Evolutionary conservation across 768 basidiomycete genomes (phyloP).

Genomic region (Collybia sordida): DNA sequence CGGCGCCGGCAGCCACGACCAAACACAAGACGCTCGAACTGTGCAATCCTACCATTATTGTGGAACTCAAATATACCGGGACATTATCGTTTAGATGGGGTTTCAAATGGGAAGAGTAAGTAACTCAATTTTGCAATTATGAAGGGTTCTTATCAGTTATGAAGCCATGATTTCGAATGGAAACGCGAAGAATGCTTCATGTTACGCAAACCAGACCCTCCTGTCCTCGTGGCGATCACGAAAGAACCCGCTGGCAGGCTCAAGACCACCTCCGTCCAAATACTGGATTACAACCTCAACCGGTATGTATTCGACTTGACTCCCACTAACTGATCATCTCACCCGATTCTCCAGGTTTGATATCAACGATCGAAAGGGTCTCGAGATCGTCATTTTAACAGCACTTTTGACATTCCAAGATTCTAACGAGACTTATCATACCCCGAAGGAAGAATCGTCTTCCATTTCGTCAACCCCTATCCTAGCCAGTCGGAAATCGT

Average conservation of each 20-base stretch:
- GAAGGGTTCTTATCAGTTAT: not conserved
- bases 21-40: constrained; percentile 78
- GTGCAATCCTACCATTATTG: constrained; percentile 65
- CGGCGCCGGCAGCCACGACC: constrained; percentile 59
- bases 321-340: not conserved
- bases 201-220: constrained; percentile 83
- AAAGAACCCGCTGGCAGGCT: constrained; percentile 70
- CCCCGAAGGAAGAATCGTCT: constrained; percentile 15
- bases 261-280: constrained; percentile 66
- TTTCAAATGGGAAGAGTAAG: constrained; percentile 84
- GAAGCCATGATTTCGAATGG: constrained; percentile 85
- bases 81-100: constrained; percentile 73
- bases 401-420: constrained; percentile 80
- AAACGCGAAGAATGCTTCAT: constrained; percentile 82
- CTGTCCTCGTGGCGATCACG: constrained; percentile 80
- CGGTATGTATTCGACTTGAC: constrained; percentile 40
- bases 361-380: constrained; percentile 80
- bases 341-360: constrained; percentile 61
- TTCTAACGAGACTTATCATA: constrained; percentile 54
- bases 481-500: not conserved
- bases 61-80: constrained; percentile 76
- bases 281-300: constrained; percentile 84
- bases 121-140: constrained; percentile 11
- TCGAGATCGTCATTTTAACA: constrained; percentile 79
- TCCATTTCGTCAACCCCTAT: not conserved